These are phyloP conservation scores for Apiospora phragmitis DNA, from an alignment of 2,329 filamentous ascomycete species.

Conservation along the genomic window DNA sequence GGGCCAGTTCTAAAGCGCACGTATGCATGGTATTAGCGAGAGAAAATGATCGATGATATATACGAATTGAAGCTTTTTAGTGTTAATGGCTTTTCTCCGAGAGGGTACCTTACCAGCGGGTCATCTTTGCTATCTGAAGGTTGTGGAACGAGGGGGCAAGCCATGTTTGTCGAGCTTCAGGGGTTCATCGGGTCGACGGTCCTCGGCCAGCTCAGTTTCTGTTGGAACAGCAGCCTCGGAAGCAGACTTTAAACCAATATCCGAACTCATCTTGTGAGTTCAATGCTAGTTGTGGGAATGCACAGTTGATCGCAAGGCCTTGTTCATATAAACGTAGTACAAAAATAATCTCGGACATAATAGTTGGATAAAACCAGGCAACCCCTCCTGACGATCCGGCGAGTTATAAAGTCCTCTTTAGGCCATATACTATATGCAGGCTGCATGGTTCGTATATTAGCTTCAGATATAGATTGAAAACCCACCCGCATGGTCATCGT, in stretches of 20 bases:
- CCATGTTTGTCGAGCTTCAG: constrained; percentile 12
- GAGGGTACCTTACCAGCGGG: background rate
- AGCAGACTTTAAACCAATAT: background rate
- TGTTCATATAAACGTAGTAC: background rate
- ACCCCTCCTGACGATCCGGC: background rate
- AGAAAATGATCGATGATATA: too few relatives aligned
- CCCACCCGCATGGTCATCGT: background rate
- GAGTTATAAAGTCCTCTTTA: background rate
- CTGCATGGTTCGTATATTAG: background rate
- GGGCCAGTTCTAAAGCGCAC: background rate
- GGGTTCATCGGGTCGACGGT: background rate
- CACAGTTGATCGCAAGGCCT: background rate
- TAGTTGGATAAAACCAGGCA: background rate
- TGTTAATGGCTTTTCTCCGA: too few relatives aligned
- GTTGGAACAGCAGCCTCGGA: background rate
- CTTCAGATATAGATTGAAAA: background rate
- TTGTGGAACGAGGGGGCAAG: constrained; percentile 1
- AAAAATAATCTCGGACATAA: background rate
- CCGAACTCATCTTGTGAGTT: background rate
- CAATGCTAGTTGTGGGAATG: too few relatives aligned
- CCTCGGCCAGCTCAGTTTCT: background rate
- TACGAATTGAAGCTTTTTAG: too few relatives aligned
- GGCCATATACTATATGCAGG: background rate
- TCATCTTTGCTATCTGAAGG: constrained; percentile 9
- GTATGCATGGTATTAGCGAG: too few relatives aligned